phyloP scores from a whole-genome alignment of 1,139 yeast genomes.

The Geotrichum fermentans region DNA sequence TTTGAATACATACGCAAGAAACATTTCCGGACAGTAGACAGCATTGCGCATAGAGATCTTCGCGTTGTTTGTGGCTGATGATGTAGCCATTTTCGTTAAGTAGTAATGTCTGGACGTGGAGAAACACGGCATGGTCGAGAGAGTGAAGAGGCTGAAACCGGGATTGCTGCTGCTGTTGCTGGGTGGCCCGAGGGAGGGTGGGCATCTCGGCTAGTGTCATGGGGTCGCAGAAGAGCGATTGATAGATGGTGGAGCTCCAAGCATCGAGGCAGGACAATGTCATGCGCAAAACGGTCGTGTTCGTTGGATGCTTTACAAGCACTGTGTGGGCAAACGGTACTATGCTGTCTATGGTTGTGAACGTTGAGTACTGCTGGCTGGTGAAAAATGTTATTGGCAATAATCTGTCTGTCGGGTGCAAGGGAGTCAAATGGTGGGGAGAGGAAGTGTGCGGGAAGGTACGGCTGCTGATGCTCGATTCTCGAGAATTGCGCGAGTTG shows the following conservation, averaged over 20 bases:
- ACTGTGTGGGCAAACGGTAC: slow-evolving; percentile 12
- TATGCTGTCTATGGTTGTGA: slow-evolving; percentile 8
- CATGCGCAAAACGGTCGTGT: slow-evolving; percentile 4
- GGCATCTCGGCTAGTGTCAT: slow-evolving; percentile 1
- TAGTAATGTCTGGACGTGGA: slow-evolving; percentile 17
- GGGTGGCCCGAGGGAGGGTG: background rate
- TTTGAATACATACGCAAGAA: slow-evolving; percentile 26
- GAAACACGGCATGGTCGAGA: slow-evolving; percentile 9
- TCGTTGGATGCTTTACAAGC: background rate
- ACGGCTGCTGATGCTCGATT: background rate
- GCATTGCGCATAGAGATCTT: slow-evolving; percentile 25
- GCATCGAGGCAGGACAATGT: slow-evolving; percentile 9
- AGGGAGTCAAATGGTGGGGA: background rate
- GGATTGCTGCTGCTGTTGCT: slow-evolving; percentile 1
- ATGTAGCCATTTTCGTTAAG: slow-evolving; percentile 6
- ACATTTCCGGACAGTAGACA: slow-evolving; percentile 30
- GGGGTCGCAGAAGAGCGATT: slow-evolving; percentile 7
- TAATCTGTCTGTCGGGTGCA: background rate
- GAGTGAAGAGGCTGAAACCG: background rate
- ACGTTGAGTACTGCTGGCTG: slow-evolving; percentile 7
- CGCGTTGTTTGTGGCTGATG: slow-evolving; percentile 4
- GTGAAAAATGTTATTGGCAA: background rate
- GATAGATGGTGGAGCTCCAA: slow-evolving; percentile 11
- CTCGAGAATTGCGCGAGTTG: background rate
- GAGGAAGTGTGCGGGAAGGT: background rate